A percentile compares a stretch with the other conserved stretches of the same genome.
These are phyloP conservation scores for Neurospora sublineolata DNA, from an alignment of 495 filamentous ascomycete genomes.

Conservation along the genomic window DNA sequence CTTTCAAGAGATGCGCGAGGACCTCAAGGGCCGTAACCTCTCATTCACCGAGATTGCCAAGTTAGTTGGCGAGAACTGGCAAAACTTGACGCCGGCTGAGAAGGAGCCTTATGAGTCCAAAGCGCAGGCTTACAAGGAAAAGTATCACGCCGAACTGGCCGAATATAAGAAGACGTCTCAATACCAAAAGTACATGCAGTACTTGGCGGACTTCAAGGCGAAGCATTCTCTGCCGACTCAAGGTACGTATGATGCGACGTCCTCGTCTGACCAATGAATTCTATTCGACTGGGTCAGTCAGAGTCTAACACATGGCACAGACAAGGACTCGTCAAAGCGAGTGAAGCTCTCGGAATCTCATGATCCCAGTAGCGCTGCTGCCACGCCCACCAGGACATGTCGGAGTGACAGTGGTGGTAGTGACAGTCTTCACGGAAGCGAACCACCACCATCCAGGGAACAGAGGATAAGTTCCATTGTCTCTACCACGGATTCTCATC, in stretches of 20 bases:
- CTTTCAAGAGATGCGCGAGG: slow-evolving; percentile 54
- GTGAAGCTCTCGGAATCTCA: slow-evolving; percentile 22
- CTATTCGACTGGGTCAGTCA: background rate
- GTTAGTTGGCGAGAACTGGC: slow-evolving; percentile 70
- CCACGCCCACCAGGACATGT: slow-evolving; percentile 24
- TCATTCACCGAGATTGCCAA: slow-evolving; percentile 77
- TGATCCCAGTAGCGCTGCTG: slow-evolving; percentile 17
- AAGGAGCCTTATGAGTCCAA: slow-evolving; percentile 62
- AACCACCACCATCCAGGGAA: slow-evolving; percentile 29
- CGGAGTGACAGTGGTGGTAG: slow-evolving; percentile 29
- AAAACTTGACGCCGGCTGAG: slow-evolving; percentile 48
- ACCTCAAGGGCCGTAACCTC: slow-evolving; percentile 57
- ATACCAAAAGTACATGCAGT: slow-evolving; percentile 49
- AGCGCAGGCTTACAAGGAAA: slow-evolving; percentile 58
- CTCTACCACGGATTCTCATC: slow-evolving; percentile 25
- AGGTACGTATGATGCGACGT: slow-evolving; percentile 20
- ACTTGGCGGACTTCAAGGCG: slow-evolving; percentile 63
- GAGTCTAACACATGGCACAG: slow-evolving; percentile 8
- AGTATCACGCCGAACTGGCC: slow-evolving; percentile 50
- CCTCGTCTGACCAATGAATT: background rate
- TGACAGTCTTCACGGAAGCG: slow-evolving; percentile 33
- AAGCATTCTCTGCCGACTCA: slow-evolving; percentile 43
- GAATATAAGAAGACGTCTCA: slow-evolving; percentile 62
- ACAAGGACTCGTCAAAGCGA: slow-evolving; percentile 35
- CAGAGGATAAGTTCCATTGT: slow-evolving; percentile 29